These are phyloP conservation scores for Termitomyces bulborhizus DNA, from an alignment of 768 basidiomycete genomes.

Conservation along the genomic window DNA sequence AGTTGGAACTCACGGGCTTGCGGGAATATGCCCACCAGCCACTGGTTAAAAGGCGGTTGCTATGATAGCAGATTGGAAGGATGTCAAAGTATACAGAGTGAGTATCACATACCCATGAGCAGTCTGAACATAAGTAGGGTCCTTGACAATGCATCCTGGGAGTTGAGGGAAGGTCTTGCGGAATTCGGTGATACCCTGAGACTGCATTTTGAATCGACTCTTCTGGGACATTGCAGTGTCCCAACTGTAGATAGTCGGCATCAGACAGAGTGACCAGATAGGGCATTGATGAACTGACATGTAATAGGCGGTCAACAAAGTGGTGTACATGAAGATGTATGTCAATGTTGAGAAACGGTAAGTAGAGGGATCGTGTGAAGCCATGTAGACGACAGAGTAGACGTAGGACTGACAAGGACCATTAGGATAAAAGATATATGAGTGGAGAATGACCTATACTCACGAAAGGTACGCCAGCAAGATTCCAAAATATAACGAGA, in stretches of 20 bases:
- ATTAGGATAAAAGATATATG: background rate
- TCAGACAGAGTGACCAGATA: background rate
- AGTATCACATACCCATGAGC: slow-evolving; percentile 66
- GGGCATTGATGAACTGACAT: slow-evolving; percentile 44
- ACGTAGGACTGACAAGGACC: slow-evolving; percentile 70
- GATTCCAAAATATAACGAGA: slow-evolving; percentile 98
- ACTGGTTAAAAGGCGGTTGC: slow-evolving; percentile 84
- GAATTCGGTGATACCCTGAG: slow-evolving; percentile 78
- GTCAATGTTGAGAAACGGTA: slow-evolving; percentile 81
- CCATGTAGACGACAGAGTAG: slow-evolving; percentile 98
- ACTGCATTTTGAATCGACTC: slow-evolving; percentile 96
- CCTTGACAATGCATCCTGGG: slow-evolving; percentile 72
- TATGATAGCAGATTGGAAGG: slow-evolving; percentile 19
- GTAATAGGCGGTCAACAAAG: slow-evolving; percentile 80
- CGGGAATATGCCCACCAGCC: slow-evolving; percentile 95
- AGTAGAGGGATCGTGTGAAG: slow-evolving; percentile 80
- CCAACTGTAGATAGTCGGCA: slow-evolving; percentile 45
- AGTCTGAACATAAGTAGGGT: slow-evolving; percentile 91
- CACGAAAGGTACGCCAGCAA: slow-evolving; percentile 89
- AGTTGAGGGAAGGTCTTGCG: slow-evolving; percentile 94
- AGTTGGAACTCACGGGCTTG: slow-evolving; percentile 66
- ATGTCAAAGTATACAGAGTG: background rate
- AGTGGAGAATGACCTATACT: slow-evolving; percentile 17
- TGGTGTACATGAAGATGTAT: slow-evolving; percentile 68
- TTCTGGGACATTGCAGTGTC: slow-evolving; percentile 96